These are phyloP conservation scores for Phellinidium pouzarii DNA, from an alignment of 1,284 basidiomycete genomes.

Conservation along the genomic window DNA sequence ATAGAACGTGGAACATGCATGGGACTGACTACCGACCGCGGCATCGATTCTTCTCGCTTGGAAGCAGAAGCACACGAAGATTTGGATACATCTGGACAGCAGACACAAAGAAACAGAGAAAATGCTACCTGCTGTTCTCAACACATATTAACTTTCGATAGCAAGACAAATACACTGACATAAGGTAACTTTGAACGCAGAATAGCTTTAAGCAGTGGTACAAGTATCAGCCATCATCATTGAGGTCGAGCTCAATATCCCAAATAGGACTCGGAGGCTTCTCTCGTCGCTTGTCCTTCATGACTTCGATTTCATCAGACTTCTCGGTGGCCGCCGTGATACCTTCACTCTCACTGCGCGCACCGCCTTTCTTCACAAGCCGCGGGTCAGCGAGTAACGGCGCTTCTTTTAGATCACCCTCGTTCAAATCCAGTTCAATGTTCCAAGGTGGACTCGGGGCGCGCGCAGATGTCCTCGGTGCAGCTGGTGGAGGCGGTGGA, in stretches of 20 bases:
- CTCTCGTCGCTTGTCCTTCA: slow-evolving; percentile 19
- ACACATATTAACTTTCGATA: too few species aligned
- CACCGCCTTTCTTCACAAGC: slow-evolving; percentile 15
- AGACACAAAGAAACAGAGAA: too few species aligned
- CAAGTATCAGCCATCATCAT: slow-evolving; percentile 22
- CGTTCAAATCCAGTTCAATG: slow-evolving; percentile 33
- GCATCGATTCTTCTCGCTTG: not conserved
- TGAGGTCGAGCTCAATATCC: slow-evolving; percentile 54
- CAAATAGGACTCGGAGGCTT: slow-evolving; percentile 42
- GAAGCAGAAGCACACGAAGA: not conserved
- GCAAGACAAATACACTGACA: too few species aligned
- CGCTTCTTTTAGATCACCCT: slow-evolving; percentile 19
- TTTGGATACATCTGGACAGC: too few species aligned
- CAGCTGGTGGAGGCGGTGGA: slow-evolving; percentile 16
- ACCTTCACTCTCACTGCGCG: not conserved
- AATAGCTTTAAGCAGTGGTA: too few species aligned
- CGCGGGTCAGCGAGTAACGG: slow-evolving; percentile 17
- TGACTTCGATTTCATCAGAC: slow-evolving; percentile 22
- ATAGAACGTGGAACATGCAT: not conserved
- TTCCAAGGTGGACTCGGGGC: slow-evolving; percentile 33
- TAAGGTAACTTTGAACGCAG: too few species aligned
- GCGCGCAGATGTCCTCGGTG: slow-evolving; percentile 18
- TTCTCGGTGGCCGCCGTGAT: slow-evolving; percentile 18
- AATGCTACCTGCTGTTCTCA: too few species aligned
- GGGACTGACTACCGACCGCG: not conserved